Percentiles rank a stretch among this genome's conserved stretches.
These are phyloP conservation scores for Protomyces gravidus DNA, from an alignment of 1,139 yeast species.

Conservation along the genomic window DNA sequence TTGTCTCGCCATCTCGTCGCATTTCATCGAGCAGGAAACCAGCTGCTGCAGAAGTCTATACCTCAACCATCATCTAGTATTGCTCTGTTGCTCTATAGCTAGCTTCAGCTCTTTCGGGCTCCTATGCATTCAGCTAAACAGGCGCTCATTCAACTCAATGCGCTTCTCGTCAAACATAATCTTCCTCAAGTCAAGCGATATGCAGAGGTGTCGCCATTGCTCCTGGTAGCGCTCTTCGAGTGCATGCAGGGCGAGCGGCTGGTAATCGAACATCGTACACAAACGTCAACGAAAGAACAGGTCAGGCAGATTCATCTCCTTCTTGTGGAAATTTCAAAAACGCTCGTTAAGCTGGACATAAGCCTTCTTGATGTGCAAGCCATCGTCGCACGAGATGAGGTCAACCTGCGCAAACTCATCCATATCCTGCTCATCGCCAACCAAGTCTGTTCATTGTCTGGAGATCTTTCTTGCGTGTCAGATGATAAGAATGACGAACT, in stretches of 20 bases:
- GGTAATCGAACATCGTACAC: background rate
- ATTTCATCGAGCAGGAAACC: too few relatives aligned
- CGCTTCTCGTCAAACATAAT: background rate
- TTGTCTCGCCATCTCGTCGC: too few relatives aligned
- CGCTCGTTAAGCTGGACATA: background rate
- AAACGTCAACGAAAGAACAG: background rate
- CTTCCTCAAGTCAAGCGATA: conserved; percentile 6
- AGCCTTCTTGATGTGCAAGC: background rate
- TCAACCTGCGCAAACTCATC: background rate
- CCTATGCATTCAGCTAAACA: background rate
- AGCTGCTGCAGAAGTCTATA: too few relatives aligned
- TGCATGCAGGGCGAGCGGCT: conserved; percentile 5
- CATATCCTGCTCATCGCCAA: background rate
- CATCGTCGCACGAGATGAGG: background rate
- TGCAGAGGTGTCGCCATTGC: conserved; percentile 10
- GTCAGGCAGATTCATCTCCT: background rate
- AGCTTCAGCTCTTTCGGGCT: too few relatives aligned
- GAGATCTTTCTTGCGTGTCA: background rate
- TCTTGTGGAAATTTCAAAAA: background rate
- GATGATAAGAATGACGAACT: background rate
- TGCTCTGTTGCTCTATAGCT: too few relatives aligned
- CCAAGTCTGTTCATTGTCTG: background rate
- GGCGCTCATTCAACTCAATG: background rate
- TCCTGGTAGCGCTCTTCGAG: conserved; percentile 17
- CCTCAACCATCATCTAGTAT: too few relatives aligned